These are phyloP conservation scores for Bonnemaisonia californica DNA, from an alignment of 31 red algal species.

Conservation along the genomic window DNA sequence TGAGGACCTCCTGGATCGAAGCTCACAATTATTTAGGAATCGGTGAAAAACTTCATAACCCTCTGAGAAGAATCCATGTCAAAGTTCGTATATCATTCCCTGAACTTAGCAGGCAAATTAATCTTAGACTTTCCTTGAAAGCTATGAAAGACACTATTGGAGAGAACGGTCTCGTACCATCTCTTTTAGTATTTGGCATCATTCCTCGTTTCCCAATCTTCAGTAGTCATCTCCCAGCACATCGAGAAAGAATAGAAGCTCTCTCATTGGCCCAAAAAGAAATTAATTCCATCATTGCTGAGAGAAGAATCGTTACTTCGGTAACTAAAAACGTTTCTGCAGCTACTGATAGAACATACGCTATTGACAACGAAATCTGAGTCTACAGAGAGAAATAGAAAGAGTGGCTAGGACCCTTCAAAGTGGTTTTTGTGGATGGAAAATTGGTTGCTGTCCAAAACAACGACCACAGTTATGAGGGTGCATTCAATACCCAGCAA, in stretches of 20 bases:
- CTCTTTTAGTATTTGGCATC: too few relatives aligned
- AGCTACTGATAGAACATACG: background rate
- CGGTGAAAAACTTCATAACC: slow-evolving; percentile 12
- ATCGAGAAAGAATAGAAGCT: background rate
- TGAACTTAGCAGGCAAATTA: background rate
- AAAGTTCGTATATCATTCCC: background rate
- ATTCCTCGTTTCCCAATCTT: slow-evolving; percentile 1
- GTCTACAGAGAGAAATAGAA: slow-evolving; percentile 1
- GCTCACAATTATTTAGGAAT: slow-evolving; percentile 19
- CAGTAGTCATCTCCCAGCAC: background rate
- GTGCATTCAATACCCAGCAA: background rate
- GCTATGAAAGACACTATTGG: slow-evolving; percentile 11
- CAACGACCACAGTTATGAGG: too few relatives aligned
- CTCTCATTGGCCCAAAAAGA: background rate
- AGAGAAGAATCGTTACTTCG: background rate
- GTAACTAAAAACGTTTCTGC: slow-evolving; percentile 2
- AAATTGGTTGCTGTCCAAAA: background rate
- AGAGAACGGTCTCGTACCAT: slow-evolving; percentile 6
- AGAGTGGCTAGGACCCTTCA: slow-evolving; percentile 20
- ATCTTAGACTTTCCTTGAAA: background rate
- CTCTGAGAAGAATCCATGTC: slow-evolving; percentile 6
- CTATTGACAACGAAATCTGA: background rate
- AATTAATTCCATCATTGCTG: background rate
- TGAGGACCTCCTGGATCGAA: slow-evolving; percentile 1
- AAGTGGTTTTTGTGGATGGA: background rate